These are phyloP conservation scores for Jatropha podagrica DNA, from an alignment of 441 rosid species.

Conservation along the genomic window DNA sequence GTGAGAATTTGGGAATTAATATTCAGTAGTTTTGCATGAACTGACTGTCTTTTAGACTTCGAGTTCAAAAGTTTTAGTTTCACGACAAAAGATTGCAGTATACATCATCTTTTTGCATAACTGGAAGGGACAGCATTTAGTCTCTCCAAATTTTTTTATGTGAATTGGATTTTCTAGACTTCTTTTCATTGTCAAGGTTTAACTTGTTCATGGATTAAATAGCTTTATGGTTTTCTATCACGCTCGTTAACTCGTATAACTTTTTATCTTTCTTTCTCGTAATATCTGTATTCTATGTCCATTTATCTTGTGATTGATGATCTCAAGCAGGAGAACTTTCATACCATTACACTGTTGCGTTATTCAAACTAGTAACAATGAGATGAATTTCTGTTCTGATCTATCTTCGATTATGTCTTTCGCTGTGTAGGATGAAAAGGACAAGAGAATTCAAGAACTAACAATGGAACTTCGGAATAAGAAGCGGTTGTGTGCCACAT, in stretches of 20 bases:
- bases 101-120: background rate
- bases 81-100: background rate
- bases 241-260: no score
- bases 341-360: background rate
- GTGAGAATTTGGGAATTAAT: background rate
- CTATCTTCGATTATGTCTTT: constrained; percentile 13
- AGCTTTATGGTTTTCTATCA: background rate
- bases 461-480: constrained; percentile 71
- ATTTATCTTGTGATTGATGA: background rate
- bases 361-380: background rate
- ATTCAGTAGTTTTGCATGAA: background rate
- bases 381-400: constrained; percentile 3
- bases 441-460: constrained; percentile 78
- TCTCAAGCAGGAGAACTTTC: background rate
- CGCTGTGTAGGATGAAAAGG: constrained; percentile 64
- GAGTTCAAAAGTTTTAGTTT: background rate
- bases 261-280: background rate
- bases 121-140: background rate
- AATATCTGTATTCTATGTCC: background rate
- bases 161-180: background rate
- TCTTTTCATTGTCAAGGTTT: background rate
- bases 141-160: background rate
- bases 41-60: background rate
- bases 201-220: background rate
- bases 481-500: constrained; percentile 77